A percentile compares a stretch with the other conserved stretches of the same genome.
These are phyloP conservation scores for Phaeotremella skinneri DNA, from an alignment of 768 basidiomycete genomes.

Conservation along the genomic window DNA sequence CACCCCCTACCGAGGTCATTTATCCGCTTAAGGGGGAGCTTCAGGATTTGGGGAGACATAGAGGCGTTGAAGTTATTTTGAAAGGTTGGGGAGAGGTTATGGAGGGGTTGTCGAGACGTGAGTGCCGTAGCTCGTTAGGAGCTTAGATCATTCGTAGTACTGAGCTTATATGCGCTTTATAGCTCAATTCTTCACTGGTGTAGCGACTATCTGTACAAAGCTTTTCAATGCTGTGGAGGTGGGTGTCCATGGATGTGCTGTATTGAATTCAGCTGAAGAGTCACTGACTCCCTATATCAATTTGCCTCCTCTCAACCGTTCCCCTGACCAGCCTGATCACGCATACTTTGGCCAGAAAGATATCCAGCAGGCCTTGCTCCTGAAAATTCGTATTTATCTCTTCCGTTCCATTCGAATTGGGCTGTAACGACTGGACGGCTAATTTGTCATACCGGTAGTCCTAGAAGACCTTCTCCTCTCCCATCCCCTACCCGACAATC, in stretches of 20 bases:
- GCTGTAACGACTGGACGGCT: no score
- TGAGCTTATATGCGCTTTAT: conserved; percentile 8
- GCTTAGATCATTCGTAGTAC: conserved; percentile 8
- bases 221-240: conserved; percentile 90
- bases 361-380: conserved; percentile 88
- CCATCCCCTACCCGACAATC: conserved; percentile 66
- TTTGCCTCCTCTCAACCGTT: no score
- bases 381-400: conserved; percentile 56
- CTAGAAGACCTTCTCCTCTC: conserved; percentile 75
- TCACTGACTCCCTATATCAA: conserved; percentile 11
- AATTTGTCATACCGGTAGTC: conserved; percentile 56
- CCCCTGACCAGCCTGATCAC: conserved; percentile 71
- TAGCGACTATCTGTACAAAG: conserved; percentile 91
- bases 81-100: conserved; percentile 87
- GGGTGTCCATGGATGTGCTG: conserved; percentile 28
- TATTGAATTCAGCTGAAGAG: neutral
- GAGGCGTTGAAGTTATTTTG: conserved; percentile 87
- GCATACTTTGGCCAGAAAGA: conserved; percentile 98
- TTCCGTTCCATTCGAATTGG: neutral
- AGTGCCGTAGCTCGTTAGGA: conserved; percentile 24
- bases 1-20: conserved; percentile 77
- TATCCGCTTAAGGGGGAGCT: conserved; percentile 82
- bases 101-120: conserved; percentile 77
- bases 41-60: conserved; percentile 70
- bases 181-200: conserved; percentile 88